Conservation (phyloP, 2,329 filamentous ascomycete genomes). For the Cordyceps pruinosa region DNA sequence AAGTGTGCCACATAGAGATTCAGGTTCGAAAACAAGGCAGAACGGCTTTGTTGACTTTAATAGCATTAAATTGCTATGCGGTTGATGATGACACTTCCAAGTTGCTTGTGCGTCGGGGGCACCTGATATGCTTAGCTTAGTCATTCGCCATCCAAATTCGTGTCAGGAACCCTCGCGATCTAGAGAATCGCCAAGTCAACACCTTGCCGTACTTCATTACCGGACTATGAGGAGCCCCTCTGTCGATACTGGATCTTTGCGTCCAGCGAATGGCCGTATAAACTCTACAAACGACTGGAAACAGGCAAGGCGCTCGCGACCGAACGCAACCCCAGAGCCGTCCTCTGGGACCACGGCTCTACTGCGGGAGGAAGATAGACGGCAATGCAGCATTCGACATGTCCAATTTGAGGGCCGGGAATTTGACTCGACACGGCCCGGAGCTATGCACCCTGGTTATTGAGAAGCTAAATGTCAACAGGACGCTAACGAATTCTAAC, state of each 20-base stretch:
- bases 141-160: no score
- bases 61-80: no score
- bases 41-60: no score
- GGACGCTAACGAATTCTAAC: not conserved
- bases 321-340: not conserved
- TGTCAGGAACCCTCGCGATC: no score
- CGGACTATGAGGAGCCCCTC: not conserved
- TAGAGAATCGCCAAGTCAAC: no score
- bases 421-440: not conserved
- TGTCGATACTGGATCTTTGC: not conserved
- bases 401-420: not conserved
- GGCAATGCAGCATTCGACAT: not conserved
- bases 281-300: not conserved
- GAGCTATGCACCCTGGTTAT: not conserved
- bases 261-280: not conserved
- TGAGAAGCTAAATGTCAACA: not conserved
- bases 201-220: not conserved
- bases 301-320: not conserved
- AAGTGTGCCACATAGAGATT: no score
- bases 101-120: no score
- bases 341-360: not conserved
- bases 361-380: not conserved
- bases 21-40: no score
- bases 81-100: no score
- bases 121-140: no score